Evolutionary conservation across 441 rosid species (phyloP), one percentile per base, ranked within the genome.

Genomic region (Mallotus repandus): DNA sequence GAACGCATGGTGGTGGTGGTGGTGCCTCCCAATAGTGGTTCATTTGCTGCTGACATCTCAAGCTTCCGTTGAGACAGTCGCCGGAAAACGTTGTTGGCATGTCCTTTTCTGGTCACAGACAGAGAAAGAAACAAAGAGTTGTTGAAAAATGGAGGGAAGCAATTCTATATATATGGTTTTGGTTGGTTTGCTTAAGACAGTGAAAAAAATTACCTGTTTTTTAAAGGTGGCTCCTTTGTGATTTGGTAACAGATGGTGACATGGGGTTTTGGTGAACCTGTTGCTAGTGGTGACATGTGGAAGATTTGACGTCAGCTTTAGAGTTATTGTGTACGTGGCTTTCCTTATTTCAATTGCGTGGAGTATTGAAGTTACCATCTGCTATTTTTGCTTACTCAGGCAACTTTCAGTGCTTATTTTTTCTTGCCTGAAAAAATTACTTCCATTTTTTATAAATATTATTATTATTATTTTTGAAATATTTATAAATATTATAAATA

Each of bases 1-100:
- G 93, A 86, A 38, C 71, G 80, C 66, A 64, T 60, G 66, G 53
- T 73, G 41, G 41, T 38, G 66, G 67, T 59, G 69, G 55, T 73
- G 74, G 77, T 81, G 35, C 64, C 61, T 35, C 58, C 76, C 50
- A 91, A 82, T 76, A 93, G 88, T 45, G 81, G 83, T 77, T 91
- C 98, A 41, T 86, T 79, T 70, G 85, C 84, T 87, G 89, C 78
- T 25, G 84, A 70, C 71, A 74, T 74, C 38, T 16, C 54, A 21
- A 58, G n/a, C 29, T 57, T 66, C 62, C 72, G 77, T 67, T 55
- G n/a, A 75, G 52, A 71, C 35, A 59, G 11, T 35, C 55, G 10
- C 74, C 70, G 64, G 21, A n/a, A 58, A 69, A 5, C 53, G 22
- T 50, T 22, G 69, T 66, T 68, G 69, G 82, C 83, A 76, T 81